These are phyloP conservation scores for Prunus dulcis DNA, from an alignment of 306 rosid species.

Conservation along the genomic window DNA sequence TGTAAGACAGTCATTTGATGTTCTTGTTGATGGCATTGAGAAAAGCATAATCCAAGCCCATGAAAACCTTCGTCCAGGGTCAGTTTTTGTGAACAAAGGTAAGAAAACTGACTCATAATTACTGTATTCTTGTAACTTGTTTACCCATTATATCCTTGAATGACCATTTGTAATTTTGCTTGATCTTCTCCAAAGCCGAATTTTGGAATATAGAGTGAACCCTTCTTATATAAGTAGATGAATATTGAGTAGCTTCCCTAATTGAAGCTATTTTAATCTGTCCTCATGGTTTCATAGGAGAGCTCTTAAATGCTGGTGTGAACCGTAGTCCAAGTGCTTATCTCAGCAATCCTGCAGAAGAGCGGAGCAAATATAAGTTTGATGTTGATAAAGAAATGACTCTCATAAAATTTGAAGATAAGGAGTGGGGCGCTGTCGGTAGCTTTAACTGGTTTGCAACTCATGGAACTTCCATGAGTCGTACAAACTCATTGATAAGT, in stretches of 20 bases:
- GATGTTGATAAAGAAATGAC: constrained; percentile 75
- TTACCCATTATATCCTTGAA: neutral
- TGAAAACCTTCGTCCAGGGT: constrained; percentile 59
- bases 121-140: neutral
- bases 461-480: constrained; percentile 77
- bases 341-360: constrained; percentile 55
- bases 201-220: too few relatives aligned
- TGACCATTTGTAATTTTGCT: neutral
- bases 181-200: neutral
- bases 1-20: constrained; percentile 66
- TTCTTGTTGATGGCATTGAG: constrained; percentile 70
- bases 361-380: constrained; percentile 50
- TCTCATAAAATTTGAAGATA: constrained; percentile 58
- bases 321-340: constrained; percentile 73
- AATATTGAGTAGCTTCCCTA: neutral
- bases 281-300: constrained; percentile 37
- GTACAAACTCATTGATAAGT: constrained; percentile 58
- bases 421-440: constrained; percentile 58
- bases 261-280: neutral
- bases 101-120: constrained; percentile 16
- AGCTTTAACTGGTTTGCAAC: constrained; percentile 81
- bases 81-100: constrained; percentile 54
- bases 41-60: constrained; percentile 62
- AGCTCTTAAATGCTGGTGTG: constrained; percentile 63
- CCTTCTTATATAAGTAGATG: too few relatives aligned